Evolutionary conservation across 2,329 filamentous ascomycete genomes (phyloP), one percentile per base, ranked within the genome.

Genomic region (Aureobasidium sp.): DNA sequence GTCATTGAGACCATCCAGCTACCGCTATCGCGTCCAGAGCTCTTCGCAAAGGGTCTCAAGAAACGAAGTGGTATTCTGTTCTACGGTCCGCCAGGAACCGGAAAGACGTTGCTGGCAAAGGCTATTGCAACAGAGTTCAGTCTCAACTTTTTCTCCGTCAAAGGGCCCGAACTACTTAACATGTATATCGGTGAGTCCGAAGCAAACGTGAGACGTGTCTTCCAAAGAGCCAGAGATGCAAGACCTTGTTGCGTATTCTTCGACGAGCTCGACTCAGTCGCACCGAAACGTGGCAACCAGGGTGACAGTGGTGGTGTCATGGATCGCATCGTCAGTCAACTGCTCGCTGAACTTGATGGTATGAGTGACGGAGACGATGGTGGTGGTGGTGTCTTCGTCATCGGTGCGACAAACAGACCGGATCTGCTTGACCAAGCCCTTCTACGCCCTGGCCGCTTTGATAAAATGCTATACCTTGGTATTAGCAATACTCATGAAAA

Each of bases 11-110:
- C 94, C 0, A 97, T 97, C 59, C 93, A 97, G 72, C 81, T 97
- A 39, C 94, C 93, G 0, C 82, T 97, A 1, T 90, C 96, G 64
- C 83, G 92, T 9, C 93, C 93, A 0, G 94, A 97, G 73, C 82
- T 97, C 1, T 97, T 97, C 69, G 92, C 92, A 36, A 95, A 93
- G 78, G 94, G 93, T 54, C 94, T 97, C 88, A 97, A 97, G 82
- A 97, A 97, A 78, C 87, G 93, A 45, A 96, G 90, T 27, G 91
- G 91, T 67, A 96, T 96, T 66, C 75, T 96, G 29, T 96, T 96
- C 76, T 96, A 96, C 70, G 91, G 91, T 0, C 91, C 91, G 0
- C 91, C 91, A 0, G 91, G 91, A 64, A 96, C 91, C 1, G 91
- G 91, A 68, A 96, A 96, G 77, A 96, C 91, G 1, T 77, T 96